These are phyloP conservation scores for Saccharomyces hybrid DNA, from an alignment of 1,139 yeast species.

Conservation along the genomic window DNA sequence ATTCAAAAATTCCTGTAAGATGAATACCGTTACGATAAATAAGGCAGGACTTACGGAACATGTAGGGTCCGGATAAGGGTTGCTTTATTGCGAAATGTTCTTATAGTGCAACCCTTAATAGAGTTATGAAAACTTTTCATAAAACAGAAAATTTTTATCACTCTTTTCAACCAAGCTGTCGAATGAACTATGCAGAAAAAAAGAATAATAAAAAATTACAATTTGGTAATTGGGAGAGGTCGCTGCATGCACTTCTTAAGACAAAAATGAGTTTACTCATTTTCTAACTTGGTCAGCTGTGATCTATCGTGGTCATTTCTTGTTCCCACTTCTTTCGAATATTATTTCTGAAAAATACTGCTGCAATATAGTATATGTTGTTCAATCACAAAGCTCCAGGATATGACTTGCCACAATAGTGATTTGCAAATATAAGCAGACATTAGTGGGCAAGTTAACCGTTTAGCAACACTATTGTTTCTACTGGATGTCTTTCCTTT, in stretches of 20 bases:
- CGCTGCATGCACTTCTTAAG: background rate
- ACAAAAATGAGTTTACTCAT: no score
- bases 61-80: background rate
- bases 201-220: background rate
- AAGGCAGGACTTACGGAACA: background rate
- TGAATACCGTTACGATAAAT: background rate
- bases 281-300: no score
- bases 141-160: no score
- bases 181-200: background rate
- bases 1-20: background rate
- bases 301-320: no score
- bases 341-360: no score
- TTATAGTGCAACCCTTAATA: background rate
- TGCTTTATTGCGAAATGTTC: background rate
- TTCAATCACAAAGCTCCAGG: no score
- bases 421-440: background rate
- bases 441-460: background rate
- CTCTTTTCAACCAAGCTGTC: background rate
- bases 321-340: no score
- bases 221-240: background rate
- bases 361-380: no score
- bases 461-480: background rate
- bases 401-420: no score
- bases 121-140: background rate
- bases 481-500: background rate